These are phyloP conservation scores for Fusarium xylarioides DNA, from an alignment of 2,329 filamentous ascomycete genomes.

Conservation along the genomic window DNA sequence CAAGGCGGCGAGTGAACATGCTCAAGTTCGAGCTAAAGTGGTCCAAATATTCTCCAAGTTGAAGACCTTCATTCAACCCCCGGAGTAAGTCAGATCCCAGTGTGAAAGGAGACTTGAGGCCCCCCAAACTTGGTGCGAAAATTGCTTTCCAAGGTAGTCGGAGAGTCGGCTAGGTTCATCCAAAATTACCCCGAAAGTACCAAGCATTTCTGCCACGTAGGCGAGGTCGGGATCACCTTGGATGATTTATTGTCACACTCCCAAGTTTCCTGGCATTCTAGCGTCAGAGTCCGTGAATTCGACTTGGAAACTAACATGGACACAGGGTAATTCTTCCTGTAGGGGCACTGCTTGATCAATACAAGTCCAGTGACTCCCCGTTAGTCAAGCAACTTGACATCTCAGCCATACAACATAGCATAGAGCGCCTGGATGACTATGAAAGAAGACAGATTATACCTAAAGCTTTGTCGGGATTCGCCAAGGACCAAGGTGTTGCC, in stretches of 20 bases:
- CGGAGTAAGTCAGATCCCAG: slow-evolving; percentile 44
- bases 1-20: slow-evolving; percentile 84
- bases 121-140: neutral
- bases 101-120: no score
- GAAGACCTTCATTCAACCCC: slow-evolving; percentile 63
- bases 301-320: slow-evolving; percentile 6
- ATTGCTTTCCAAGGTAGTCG: neutral
- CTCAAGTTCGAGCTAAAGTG: slow-evolving; percentile 79
- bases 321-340: slow-evolving; percentile 80
- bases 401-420: slow-evolving; percentile 86
- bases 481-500: slow-evolving; percentile 45
- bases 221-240: neutral
- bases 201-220: neutral
- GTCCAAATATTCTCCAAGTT: slow-evolving; percentile 62
- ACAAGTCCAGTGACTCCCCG: slow-evolving; percentile 77
- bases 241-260: neutral
- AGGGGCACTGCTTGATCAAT: slow-evolving; percentile 84
- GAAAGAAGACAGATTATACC: slow-evolving; percentile 80
- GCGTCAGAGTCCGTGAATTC: neutral
- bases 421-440: slow-evolving; percentile 58
- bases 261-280: neutral
- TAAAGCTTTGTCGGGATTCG: slow-evolving; percentile 48
- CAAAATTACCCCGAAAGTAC: neutral
- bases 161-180: neutral
- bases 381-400: slow-evolving; percentile 90